phyloP scores from a whole-genome alignment of 1,284 basidiomycete species.

The Cystobasidium slooffiae region DNA sequence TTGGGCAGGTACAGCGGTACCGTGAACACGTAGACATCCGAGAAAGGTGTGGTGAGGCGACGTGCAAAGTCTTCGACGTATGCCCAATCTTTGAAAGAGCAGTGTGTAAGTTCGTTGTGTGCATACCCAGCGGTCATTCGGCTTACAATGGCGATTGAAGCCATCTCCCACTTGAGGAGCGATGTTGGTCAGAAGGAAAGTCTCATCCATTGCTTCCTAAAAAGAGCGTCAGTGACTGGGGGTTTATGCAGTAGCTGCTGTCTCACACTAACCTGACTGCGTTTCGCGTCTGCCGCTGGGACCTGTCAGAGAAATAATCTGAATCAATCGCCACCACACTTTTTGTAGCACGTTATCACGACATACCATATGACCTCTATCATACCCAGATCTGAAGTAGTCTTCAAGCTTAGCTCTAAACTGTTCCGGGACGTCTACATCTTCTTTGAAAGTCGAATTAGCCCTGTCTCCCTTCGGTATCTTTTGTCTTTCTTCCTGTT shows the following conservation, averaged over 20 bases:
- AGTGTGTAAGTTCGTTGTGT: neutral
- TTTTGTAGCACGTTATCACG: neutral
- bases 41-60: constrained; percentile 78
- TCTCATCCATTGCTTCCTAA: constrained; percentile 93
- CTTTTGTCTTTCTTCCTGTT: constrained; percentile 48
- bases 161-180: constrained; percentile 97
- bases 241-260: neutral
- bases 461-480: constrained; percentile 65
- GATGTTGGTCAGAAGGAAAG: constrained; percentile 92
- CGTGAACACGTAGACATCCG: constrained; percentile 97
- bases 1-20: constrained; percentile 94
- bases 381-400: constrained; percentile 93
- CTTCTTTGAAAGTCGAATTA: constrained; percentile 85
- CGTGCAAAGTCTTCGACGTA: constrained; percentile 96
- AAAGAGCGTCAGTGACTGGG: neutral
- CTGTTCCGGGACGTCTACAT: constrained; percentile 71
- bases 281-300: constrained; percentile 95
- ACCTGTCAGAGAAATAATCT: constrained; percentile 62
- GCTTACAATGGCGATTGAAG: constrained; percentile 92
- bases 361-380: constrained; percentile 89
- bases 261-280: constrained; percentile 49
- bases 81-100: constrained; percentile 75
- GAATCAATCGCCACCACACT: neutral
- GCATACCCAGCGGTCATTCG: neutral
- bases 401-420: constrained; percentile 88